Conservation (phyloP, 2,329 filamentous ascomycete genomes). For the Xylaria sp. region DNA sequence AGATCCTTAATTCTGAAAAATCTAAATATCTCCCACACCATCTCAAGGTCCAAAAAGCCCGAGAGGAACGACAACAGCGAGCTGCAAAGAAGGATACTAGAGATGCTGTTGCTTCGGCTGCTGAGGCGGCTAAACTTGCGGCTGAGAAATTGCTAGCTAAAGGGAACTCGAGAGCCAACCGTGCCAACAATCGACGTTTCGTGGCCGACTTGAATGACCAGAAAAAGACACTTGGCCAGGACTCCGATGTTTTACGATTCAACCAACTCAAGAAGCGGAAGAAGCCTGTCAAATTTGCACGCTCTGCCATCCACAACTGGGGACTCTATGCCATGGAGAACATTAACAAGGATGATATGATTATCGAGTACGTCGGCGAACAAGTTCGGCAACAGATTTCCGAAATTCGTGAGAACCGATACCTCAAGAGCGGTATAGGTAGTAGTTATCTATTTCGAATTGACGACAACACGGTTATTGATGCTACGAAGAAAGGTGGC, state of each 20-base stretch:
- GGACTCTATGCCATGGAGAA: conserved; percentile 97
- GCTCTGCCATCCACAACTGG: conserved; percentile 99
- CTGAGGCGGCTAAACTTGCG: conserved; percentile 73
- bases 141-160: conserved; percentile 83
- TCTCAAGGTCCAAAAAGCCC: conserved; percentile 90
- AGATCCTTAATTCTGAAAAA: conserved; percentile 96
- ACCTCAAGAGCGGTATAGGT: conserved; percentile 94
- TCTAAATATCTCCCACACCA: conserved; percentile 97
- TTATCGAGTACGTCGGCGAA: conserved; percentile 98
- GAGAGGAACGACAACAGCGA: conserved; percentile 86
- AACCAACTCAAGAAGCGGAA: conserved; percentile 99
- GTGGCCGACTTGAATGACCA: conserved; percentile 95
- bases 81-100: conserved; percentile 69
- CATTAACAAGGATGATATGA: conserved; percentile 97
- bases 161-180: conserved; percentile 89
- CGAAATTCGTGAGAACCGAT: conserved; percentile 90
- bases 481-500: conserved; percentile 97
- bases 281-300: conserved; percentile 97
- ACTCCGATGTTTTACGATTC: conserved; percentile 93
- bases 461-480: conserved; percentile 95
- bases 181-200: conserved; percentile 92
- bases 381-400: conserved; percentile 96
- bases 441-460: conserved; percentile 98
- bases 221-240: conserved; percentile 81
- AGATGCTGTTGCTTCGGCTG: conserved; percentile 68